These are phyloP conservation scores for Fusarium buxicola DNA, from an alignment of 2,329 filamentous ascomycete species.

Conservation along the genomic window DNA sequence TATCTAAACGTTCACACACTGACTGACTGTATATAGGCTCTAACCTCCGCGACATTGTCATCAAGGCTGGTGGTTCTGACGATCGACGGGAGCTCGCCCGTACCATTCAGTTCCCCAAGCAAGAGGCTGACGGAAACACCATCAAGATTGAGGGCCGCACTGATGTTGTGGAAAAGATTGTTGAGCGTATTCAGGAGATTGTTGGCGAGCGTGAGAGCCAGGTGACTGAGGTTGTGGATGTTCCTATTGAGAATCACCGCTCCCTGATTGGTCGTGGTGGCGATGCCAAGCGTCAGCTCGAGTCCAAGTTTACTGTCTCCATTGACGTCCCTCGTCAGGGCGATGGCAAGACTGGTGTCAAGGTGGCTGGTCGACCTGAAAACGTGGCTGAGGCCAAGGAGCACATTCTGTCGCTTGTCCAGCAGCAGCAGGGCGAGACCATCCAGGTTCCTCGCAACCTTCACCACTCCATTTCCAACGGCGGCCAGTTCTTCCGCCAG, in stretches of 20 bases:
- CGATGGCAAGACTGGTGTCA: constrained; percentile 84
- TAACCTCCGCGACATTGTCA: constrained; percentile 87
- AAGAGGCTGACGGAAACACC: constrained; percentile 81
- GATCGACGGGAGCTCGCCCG: constrained; percentile 86
- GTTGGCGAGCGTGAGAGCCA: constrained; percentile 88
- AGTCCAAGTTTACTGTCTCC: constrained; percentile 85
- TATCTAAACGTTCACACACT: constrained; percentile 12
- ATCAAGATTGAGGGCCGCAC: constrained; percentile 91
- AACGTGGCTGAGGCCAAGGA: constrained; percentile 88
- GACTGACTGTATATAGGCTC: constrained; percentile 69
- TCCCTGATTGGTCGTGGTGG: constrained; percentile 92
- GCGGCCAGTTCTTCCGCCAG: constrained; percentile 92
- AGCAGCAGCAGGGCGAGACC: constrained; percentile 89
- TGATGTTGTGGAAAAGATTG: constrained; percentile 88
- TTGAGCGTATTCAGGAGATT: constrained; percentile 82
- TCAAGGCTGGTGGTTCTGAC: constrained; percentile 88
- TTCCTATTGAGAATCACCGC: constrained; percentile 90
- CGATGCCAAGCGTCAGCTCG: constrained; percentile 85
- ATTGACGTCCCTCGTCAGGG: constrained; percentile 94
- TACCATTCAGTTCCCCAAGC: constrained; percentile 93
- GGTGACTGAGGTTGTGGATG: constrained; percentile 80
- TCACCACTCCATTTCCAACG: constrained; percentile 88
- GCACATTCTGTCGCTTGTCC: constrained; percentile 82
- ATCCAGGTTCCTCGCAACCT: constrained; percentile 84
- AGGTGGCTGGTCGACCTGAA: constrained; percentile 81